A percentile compares a stretch with the other conserved stretches of the same genome.
These are phyloP conservation scores for Rhizophagus clarus DNA, from an alignment of 192 early-diverging fungal species.

Conservation along the genomic window DNA sequence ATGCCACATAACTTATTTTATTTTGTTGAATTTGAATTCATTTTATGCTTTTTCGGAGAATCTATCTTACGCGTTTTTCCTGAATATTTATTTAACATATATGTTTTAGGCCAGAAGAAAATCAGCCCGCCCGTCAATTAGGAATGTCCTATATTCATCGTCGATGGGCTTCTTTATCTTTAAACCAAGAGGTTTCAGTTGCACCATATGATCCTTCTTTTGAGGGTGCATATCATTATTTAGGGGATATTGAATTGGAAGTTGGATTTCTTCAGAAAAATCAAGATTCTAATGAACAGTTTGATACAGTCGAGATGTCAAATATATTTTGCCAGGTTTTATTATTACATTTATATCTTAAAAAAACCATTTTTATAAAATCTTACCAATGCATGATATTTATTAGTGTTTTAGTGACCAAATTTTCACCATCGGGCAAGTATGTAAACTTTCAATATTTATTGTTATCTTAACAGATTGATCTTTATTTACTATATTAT, in stretches of 20 bases:
- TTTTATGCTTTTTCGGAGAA: not conserved
- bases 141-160: conserved; percentile 62
- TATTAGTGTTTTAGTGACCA: conserved; percentile 72
- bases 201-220: conserved; percentile 61
- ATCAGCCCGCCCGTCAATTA: conserved; percentile 49
- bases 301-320: conserved; percentile 77
- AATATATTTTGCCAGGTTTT: conserved; percentile 56
- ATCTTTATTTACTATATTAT: not conserved
- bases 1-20: not conserved
- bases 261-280: conserved; percentile 58
- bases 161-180: conserved; percentile 65
- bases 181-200: conserved; percentile 64
- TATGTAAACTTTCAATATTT: conserved; percentile 3
- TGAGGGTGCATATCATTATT: conserved; percentile 45
- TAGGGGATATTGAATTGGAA: conserved; percentile 56
- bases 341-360: not conserved
- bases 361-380: not conserved
- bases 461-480: too few relatives aligned
- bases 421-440: conserved; percentile 79
- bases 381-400: not conserved
- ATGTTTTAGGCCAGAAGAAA: conserved; percentile 46
- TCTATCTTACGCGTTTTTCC: not conserved
- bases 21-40: not conserved
- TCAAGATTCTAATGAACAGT: conserved; percentile 53
- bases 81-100: not conserved